Evolutionary conservation across 345 rosid genomes (phyloP).

Genomic region (Eucalyptus decipiens): DNA sequence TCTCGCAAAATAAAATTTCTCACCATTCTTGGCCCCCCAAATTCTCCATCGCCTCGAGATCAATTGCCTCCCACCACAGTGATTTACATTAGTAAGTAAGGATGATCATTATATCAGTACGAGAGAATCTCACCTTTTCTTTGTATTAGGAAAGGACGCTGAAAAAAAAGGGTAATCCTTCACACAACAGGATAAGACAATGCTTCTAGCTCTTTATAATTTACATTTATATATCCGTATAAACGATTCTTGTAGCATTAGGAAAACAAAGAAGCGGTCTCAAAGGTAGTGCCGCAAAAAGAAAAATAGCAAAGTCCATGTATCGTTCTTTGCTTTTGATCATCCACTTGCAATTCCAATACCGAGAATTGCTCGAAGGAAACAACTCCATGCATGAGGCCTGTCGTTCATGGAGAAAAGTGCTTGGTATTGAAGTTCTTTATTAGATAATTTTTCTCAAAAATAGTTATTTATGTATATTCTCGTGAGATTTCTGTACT

Average conservation of each 20-base stretch:
- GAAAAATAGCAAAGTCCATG: not conserved
- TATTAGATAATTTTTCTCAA: not conserved
- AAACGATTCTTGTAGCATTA: too few species aligned
- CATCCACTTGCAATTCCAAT: not conserved
- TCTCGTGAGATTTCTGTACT: not conserved
- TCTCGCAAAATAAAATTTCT: not conserved
- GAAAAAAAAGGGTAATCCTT: not conserved
- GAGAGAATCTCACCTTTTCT: not conserved
- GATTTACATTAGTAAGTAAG: not conserved
- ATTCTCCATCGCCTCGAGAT: not conserved
- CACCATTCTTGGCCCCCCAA: not conserved
- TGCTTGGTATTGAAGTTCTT: not conserved
- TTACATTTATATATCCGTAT: too few species aligned
- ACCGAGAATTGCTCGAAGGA: not conserved
- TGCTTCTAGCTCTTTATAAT: not conserved
- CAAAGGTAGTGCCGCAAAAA: not conserved
- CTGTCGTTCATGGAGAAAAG: not conserved
- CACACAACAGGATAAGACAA: not conserved
- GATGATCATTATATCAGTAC: not conserved
- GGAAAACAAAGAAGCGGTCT: not conserved
- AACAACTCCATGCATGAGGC: not conserved
- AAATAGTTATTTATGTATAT: not conserved
- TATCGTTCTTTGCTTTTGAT: not conserved
- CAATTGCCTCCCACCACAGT: not conserved
- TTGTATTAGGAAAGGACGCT: not conserved